Percentiles rank a stretch among this genome's conserved stretches.
phyloP scores from a whole-genome alignment of 495 filamentous ascomycete species.

The Daldinia childiae region DNA sequence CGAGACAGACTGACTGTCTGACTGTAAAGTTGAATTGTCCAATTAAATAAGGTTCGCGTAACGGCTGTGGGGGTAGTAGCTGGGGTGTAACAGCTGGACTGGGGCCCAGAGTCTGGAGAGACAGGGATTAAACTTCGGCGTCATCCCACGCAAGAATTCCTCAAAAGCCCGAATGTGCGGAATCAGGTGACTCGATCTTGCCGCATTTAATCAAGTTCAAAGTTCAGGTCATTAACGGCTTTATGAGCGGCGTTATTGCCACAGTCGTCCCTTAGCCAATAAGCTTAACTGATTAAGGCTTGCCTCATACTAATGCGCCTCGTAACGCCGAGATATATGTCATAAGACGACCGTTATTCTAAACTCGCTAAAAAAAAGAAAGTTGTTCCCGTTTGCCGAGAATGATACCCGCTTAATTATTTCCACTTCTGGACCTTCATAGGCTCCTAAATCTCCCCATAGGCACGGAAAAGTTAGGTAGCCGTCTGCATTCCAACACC shows the following conservation, averaged over 20 bases:
- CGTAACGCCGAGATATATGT: constrained; percentile 6
- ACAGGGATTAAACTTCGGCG: background rate
- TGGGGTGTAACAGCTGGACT: background rate
- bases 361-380: constrained; percentile 5
- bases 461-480: constrained; percentile 26
- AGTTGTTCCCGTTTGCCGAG: constrained; percentile 23
- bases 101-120: constrained; percentile 16
- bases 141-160: constrained; percentile 22
- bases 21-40: constrained; percentile 18
- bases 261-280: constrained; percentile 19
- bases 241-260: constrained; percentile 6
- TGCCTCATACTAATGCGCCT: background rate
- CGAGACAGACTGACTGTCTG: background rate
- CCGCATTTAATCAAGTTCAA: constrained; percentile 19
- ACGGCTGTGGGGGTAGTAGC: constrained; percentile 7
- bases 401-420: constrained; percentile 7
- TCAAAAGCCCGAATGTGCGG: constrained; percentile 15
- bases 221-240: constrained; percentile 9
- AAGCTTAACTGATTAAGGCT: background rate
- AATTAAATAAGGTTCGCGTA: constrained; percentile 7
- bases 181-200: constrained; percentile 25
- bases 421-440: too few relatives aligned
- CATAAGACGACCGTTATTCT: constrained; percentile 15
- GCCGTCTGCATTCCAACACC: constrained; percentile 25
- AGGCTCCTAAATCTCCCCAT: too few relatives aligned